These are phyloP conservation scores for Solanum hybrid DNA, from an alignment of 305 asterid species.

Conservation along the genomic window DNA sequence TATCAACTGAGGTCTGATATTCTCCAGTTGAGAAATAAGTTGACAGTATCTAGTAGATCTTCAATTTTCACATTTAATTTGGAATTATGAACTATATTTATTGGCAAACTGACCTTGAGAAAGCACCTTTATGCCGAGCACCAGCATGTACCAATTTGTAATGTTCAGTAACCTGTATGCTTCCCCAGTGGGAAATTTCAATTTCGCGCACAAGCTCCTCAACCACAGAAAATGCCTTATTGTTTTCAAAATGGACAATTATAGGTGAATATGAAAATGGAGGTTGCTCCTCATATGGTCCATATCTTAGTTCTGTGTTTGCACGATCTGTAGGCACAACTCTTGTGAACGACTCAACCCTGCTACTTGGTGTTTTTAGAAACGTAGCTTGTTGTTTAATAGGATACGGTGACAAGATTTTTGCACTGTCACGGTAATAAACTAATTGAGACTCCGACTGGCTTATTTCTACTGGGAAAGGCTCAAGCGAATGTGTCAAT, in stretches of 20 bases:
- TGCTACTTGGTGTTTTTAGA: constrained; percentile 61
- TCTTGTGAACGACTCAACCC: constrained; percentile 79
- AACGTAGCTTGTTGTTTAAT: constrained; percentile 67
- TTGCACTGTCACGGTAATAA: constrained; percentile 83
- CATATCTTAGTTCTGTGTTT: constrained; percentile 74
- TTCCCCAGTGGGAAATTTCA: constrained; percentile 98
- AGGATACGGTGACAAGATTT: constrained; percentile 73
- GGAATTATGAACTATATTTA: background rate
- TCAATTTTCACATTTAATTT: background rate
- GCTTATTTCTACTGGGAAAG: constrained; percentile 81
- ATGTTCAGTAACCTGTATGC: constrained; percentile 74
- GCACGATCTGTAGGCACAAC: constrained; percentile 60
- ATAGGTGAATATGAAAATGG: constrained; percentile 73
- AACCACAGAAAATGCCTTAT: constrained; percentile 84
- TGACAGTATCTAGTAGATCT: background rate
- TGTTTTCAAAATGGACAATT: constrained; percentile 74
- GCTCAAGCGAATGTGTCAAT: constrained; percentile 79
- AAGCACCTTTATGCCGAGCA: constrained; percentile 83
- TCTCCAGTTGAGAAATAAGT: background rate
- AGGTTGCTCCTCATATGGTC: constrained; percentile 57
- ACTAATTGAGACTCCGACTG: constrained; percentile 92
- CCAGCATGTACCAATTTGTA: constrained; percentile 84
- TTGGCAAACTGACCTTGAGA: constrained; percentile 65
- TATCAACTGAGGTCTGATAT: background rate
- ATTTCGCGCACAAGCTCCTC: constrained; percentile 98